phyloP scores from a whole-genome alignment of 202 grass and related monocot species.

The Carex arenaria region DNA sequence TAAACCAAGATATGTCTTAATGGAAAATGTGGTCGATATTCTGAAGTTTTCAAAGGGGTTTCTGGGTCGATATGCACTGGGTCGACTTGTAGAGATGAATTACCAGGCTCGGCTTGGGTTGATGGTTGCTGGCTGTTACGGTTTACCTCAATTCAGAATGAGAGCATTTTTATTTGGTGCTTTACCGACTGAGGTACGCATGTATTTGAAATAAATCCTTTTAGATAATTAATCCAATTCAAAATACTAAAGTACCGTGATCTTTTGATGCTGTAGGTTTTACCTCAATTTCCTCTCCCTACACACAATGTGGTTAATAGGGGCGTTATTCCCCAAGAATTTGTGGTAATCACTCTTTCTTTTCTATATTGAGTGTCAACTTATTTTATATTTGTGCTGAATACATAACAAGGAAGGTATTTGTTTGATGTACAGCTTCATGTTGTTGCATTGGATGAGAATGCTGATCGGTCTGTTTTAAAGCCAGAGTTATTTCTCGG shows the following conservation, averaged over 20 bases:
- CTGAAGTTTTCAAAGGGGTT: constrained; percentile 61
- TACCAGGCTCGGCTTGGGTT: constrained; percentile 57
- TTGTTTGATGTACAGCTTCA: constrained; percentile 43
- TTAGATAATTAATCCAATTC: neutral
- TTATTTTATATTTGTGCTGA: neutral
- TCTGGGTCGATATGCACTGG: constrained; percentile 50
- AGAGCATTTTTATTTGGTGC: constrained; percentile 56
- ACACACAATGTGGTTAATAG: constrained; percentile 66
- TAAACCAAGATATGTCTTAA: constrained; percentile 56
- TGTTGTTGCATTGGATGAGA: constrained; percentile 78
- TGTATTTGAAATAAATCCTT: neutral
- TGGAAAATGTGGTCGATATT: constrained; percentile 72
- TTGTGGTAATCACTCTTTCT: constrained; percentile 36
- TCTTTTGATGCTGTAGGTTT: constrained; percentile 33
- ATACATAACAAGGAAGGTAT: neutral
- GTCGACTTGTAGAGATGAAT: constrained; percentile 49
- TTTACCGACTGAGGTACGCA: constrained; percentile 47
- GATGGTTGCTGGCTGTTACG: constrained; percentile 63
- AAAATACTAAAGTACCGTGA: neutral
- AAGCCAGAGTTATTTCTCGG: constrained; percentile 49
- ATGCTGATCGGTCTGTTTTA: constrained; percentile 26
- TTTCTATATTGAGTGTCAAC: neutral
- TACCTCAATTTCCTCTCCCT: constrained; percentile 61
- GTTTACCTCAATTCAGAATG: constrained; percentile 60
- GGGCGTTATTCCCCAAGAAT: constrained; percentile 57